These are phyloP conservation scores for Coprinellus aureogranulatus DNA, from an alignment of 768 basidiomycete genomes.

Conservation along the genomic window DNA sequence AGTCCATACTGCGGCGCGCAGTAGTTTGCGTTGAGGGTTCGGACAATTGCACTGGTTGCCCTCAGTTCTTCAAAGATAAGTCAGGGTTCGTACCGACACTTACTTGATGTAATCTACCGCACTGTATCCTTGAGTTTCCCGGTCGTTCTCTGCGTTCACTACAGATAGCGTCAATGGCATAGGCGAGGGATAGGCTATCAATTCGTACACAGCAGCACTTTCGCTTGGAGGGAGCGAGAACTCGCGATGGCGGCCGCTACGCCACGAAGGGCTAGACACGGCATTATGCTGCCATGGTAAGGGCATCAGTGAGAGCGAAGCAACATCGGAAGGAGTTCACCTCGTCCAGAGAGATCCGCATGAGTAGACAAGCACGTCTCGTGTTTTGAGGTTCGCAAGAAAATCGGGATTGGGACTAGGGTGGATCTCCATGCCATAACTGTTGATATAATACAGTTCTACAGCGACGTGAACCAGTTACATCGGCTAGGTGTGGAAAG, in stretches of 20 bases:
- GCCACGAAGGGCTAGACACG: slow-evolving; percentile 82
- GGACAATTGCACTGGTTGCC: slow-evolving; percentile 55
- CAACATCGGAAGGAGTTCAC: slow-evolving; percentile 41
- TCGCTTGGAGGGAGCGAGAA: slow-evolving; percentile 68
- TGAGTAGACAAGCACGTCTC: slow-evolving; percentile 80
- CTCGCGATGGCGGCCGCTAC: slow-evolving; percentile 75
- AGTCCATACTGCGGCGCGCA: slow-evolving; percentile 51
- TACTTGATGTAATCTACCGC: slow-evolving; percentile 83
- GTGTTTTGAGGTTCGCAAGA: slow-evolving; percentile 55
- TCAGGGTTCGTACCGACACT: slow-evolving; percentile 14
- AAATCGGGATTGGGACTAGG: slow-evolving; percentile 85
- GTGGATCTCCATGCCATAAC: slow-evolving; percentile 89
- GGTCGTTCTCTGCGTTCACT: slow-evolving; percentile 89
- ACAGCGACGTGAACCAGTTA: slow-evolving; percentile 5
- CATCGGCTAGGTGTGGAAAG: background rate
- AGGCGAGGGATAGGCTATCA: background rate
- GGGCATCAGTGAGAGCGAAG: too few relatives aligned
- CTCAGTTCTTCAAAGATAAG: background rate
- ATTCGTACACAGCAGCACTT: slow-evolving; percentile 77
- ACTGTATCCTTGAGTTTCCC: slow-evolving; percentile 84
- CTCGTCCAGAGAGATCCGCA: slow-evolving; percentile 96
- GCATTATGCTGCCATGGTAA: slow-evolving; percentile 83
- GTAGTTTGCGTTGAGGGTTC: slow-evolving; percentile 66
- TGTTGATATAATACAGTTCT: slow-evolving; percentile 88
- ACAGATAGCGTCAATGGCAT: slow-evolving; percentile 1